Percentiles rank a stretch among this genome's conserved stretches.
Evolutionary conservation across 106 monocot species (phyloP).

Genomic region (Triglochin maritima): DNA sequence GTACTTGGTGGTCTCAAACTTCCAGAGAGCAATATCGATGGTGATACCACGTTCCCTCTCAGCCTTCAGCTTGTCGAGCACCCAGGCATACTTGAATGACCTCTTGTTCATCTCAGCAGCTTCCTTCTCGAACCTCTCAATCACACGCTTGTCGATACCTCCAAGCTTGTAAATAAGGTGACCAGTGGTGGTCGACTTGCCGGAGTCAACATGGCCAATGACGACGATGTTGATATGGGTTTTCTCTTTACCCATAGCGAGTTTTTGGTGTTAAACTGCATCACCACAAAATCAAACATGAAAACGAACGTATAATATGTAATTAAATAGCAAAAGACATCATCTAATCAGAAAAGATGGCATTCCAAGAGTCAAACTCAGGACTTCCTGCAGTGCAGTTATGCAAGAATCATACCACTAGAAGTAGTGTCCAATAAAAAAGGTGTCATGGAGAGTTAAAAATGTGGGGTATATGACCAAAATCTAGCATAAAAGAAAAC

Average conservation of each 20-base stretch:
- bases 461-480: no score
- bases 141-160: constrained; percentile 17
- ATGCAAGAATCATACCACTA: no score
- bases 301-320: no score
- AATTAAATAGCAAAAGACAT: no score
- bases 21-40: constrained; percentile 14
- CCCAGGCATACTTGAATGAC: constrained; percentile 19
- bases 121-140: constrained; percentile 16
- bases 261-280: no score
- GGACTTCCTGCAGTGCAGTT: no score
- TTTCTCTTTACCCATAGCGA: constrained; percentile 7
- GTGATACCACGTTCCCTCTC: constrained; percentile 18
- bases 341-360: no score
- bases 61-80: constrained; percentile 13
- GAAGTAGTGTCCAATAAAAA: no score
- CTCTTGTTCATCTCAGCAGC: constrained; percentile 16
- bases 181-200: constrained; percentile 13
- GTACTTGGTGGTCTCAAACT: constrained; percentile 13
- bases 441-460: no score
- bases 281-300: no score
- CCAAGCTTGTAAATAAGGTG: constrained; percentile 18
- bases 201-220: constrained; percentile 13
- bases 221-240: constrained; percentile 14
- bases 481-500: no score
- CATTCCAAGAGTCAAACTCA: no score